Evolutionary conservation across 352 stramenopile species (phyloP).

Genomic region (Phytophthora fragariae): DNA sequence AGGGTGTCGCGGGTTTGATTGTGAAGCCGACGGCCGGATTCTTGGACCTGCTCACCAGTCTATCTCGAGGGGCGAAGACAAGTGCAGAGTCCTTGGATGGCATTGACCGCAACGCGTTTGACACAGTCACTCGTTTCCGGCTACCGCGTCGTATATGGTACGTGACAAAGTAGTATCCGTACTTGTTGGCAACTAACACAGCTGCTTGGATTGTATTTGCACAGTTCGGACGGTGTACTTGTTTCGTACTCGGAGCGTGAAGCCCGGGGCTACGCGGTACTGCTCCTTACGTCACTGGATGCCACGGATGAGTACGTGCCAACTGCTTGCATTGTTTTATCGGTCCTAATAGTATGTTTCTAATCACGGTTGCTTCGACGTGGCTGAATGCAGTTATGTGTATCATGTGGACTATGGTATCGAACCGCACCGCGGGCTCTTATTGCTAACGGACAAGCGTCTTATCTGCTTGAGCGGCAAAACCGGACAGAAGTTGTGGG

Average conservation of each 20-base stretch:
- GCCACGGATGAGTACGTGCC: conserved; percentile 80
- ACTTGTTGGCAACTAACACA: not conserved
- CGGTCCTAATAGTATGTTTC: not conserved
- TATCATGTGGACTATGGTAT: conserved; percentile 86
- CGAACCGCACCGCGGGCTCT: conserved; percentile 64
- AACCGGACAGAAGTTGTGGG: conserved; percentile 83
- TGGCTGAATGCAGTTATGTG: conserved; percentile 63
- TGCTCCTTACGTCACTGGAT: conserved; percentile 80
- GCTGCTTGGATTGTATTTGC: conserved; percentile 9
- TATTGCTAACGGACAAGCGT: conserved; percentile 87
- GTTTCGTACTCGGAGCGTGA: conserved; percentile 87
- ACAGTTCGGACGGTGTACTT: conserved; percentile 77
- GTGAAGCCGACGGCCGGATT: conserved; percentile 87
- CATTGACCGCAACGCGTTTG: conserved; percentile 48
- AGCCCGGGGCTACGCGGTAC: conserved; percentile 74
- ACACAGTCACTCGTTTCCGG: conserved; percentile 67
- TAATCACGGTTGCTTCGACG: not conserved
- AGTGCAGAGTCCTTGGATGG: conserved; percentile 83
- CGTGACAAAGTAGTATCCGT: conserved; percentile 16
- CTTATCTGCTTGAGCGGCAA: conserved; percentile 78
- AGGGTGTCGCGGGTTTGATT: conserved; percentile 83
- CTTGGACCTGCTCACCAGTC: conserved; percentile 82
- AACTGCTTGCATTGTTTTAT: not conserved
- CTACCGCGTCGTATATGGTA: conserved; percentile 82
- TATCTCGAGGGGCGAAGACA: conserved; percentile 83